A percentile compares a stretch with the other conserved stretches of the same genome.
These are phyloP conservation scores for Didymella keratinophila DNA, from an alignment of 2,329 filamentous ascomycete genomes.

Conservation along the genomic window DNA sequence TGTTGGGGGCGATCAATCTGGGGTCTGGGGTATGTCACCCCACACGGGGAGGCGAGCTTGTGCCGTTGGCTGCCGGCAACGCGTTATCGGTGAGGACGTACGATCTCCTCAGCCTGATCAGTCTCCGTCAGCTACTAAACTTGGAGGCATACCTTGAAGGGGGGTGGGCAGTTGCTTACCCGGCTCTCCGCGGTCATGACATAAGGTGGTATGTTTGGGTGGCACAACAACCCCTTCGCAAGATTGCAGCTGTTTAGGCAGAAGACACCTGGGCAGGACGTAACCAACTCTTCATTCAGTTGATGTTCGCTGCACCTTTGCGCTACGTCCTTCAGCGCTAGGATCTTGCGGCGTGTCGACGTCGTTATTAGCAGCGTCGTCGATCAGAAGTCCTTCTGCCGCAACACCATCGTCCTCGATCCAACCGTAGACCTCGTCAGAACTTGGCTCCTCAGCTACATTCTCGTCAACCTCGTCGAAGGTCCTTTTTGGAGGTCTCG, in stretches of 20 bases:
- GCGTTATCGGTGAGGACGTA: constrained; percentile 30
- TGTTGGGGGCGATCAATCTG: constrained; percentile 26
- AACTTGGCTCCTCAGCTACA: constrained; percentile 66
- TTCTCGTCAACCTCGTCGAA: constrained; percentile 65
- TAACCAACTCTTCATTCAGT: constrained; percentile 27
- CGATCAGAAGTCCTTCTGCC: constrained; percentile 51
- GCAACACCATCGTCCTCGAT: constrained; percentile 66
- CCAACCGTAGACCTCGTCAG: constrained; percentile 77
- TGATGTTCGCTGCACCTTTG: constrained; percentile 37
- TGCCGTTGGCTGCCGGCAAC: constrained; percentile 22
- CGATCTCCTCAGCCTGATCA: constrained; percentile 26
- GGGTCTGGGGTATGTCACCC: constrained; percentile 25
- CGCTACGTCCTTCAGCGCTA: constrained; percentile 33
- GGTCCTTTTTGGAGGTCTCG: constrained; percentile 65
- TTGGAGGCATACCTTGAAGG: constrained; percentile 1
- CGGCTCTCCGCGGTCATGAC: constrained; percentile 1
- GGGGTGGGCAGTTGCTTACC: constrained; percentile 16
- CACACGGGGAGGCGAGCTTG: constrained; percentile 25
- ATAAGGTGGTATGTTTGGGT: not conserved
- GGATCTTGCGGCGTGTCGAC: constrained; percentile 25
- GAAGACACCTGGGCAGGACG: not conserved
- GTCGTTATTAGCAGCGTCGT: constrained; percentile 33
- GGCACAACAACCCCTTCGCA: not conserved
- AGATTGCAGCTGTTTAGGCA: constrained; percentile 11
- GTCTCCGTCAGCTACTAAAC: constrained; percentile 19